Evolutionary conservation across 208 protist genomes (phyloP), one percentile per base, ranked within the genome.

Genomic region (Wallacemonas sp.): DNA sequence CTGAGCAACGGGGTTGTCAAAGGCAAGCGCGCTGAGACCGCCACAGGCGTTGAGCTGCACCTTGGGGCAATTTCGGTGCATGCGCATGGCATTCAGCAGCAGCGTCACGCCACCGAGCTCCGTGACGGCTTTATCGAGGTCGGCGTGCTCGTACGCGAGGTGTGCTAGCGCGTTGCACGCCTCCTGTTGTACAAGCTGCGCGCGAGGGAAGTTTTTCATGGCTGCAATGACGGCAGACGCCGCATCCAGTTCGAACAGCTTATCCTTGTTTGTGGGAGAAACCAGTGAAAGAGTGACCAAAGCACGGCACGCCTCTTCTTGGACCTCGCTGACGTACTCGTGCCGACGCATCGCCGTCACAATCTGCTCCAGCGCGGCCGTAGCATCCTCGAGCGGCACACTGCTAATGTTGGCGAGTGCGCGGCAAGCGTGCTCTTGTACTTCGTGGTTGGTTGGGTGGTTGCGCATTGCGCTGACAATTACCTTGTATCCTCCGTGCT

Each of bases 161-260:
- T 97, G 92, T 3, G 92, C 92, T 46, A 97, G 67, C 4, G 92
- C 92, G 64, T 95, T 97, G 81, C 89, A 95, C 41, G 85, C 85
- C 71, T 95, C 92, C 78, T 95, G 89, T 68, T 95, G 89, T 57
- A 95, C 83, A 26, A 93, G 79, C 62, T 89, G 86, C 24, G 72
- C 67, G 41, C 76, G 68, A 27, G 79, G 79, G 62, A 93, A 95
- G 59, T 89, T 83, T 19, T 69, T 66, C 78, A 97, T 87, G 13
- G 86, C 91, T 6, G 79, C 66, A 17, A 94, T 58, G 50, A 94
- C 88, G 19, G 66, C 81, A 22, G 92, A 84, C 15, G 84, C 86
- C 17, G 71, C 78, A 42, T 76, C 71, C 21, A 97, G 78, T 37
- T 92, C 73, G 60, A 58, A 93, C 15, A 94, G 78, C n/a, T 81